Base-by-base conservation (phyloP, 2,329 filamentous ascomycete genomes). In the Fusarium kyushuense region DNA sequence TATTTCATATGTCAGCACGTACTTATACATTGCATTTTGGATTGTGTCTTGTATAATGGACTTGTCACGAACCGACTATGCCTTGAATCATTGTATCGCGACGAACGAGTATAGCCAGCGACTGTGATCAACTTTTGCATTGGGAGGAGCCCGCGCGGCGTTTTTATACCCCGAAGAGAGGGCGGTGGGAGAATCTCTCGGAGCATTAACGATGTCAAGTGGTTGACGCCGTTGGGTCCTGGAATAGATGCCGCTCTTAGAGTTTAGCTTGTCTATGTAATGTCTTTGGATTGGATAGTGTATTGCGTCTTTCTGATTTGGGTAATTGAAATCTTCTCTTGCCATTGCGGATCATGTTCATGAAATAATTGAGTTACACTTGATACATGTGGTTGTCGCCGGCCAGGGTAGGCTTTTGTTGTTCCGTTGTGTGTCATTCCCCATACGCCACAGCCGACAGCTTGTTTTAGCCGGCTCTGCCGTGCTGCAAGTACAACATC, bases 281-380 rank as follows among this genome's bases (percentile, higher is more conserved):
- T 73, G 66, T 65, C 48, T 73, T 62, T 69, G 56, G 72, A 72
- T 57, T 61, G 60, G 56, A 60, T 73, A 72, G 54, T 70, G 63
- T 71, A 55, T 69, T 71, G 66, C 69, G 56, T 70, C 46, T 52
- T 41, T 48, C 61, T 63, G 45, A 67, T 57, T 47, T 27, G 54
- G 35, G 45, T 47, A 52, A 65, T 70, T 59, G 13, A 23, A 14
- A 27, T 49, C 2, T n/a, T 45, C 17, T 30, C 6, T 45, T 45
- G 17, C 23, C 12, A 19, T 25, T 17, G 7, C 33, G 21, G 17
- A 10, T 25, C 21, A 17, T 25, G 5, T 14, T n/a, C 6, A 27
- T 13, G 6, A 16, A 35, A 27, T 19, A 19, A 27, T 25, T 29
- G 36, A 25, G 11, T 25, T 35, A 10, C 23, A 25, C 23, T 25